Evolutionary conservation across 2,329 filamentous ascomycete genomes (phyloP).

Genomic region (Ophiocordyceps robertsii): DNA sequence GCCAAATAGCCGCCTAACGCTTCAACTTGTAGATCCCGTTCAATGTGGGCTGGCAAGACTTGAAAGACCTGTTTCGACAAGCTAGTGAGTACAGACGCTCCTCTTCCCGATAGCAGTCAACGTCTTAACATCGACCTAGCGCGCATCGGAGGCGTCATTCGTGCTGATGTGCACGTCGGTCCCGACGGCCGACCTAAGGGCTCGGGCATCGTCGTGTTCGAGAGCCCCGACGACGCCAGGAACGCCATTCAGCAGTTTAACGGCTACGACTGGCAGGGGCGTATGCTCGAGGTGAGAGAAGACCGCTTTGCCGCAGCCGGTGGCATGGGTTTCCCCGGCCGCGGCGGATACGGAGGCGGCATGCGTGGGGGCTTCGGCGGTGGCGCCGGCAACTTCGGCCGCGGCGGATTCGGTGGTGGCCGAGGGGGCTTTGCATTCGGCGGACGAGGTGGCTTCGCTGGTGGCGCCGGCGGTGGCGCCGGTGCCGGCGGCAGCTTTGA

Average conservation of each 20-base stretch:
- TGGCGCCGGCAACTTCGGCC: slow-evolving; percentile 32
- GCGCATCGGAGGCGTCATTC: slow-evolving; percentile 67
- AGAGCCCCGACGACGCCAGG: slow-evolving; percentile 84
- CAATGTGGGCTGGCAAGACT: slow-evolving; percentile 95
- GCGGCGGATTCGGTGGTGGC: slow-evolving; percentile 25
- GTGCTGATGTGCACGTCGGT: slow-evolving; percentile 87
- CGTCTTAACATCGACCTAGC: slow-evolving; percentile 13
- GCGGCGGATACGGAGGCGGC: slow-evolving; percentile 46
- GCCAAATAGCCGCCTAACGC: background rate
- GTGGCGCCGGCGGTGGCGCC: slow-evolving; percentile 19
- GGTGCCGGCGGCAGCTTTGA: slow-evolving; percentile 28
- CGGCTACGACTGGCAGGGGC: slow-evolving; percentile 96
- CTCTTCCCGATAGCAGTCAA: slow-evolving; percentile 4
- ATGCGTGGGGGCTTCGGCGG: slow-evolving; percentile 47
- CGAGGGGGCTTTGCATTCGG: slow-evolving; percentile 28
- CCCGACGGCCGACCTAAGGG: slow-evolving; percentile 91
- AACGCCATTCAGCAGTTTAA: slow-evolving; percentile 97
- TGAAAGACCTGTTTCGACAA: slow-evolving; percentile 97
- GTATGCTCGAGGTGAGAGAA: slow-evolving; percentile 84
- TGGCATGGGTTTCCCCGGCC: slow-evolving; percentile 38
- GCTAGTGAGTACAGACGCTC: slow-evolving; percentile 54
- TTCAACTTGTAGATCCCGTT: slow-evolving; percentile 66
- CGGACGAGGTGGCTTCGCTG: slow-evolving; percentile 36
- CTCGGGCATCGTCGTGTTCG: slow-evolving; percentile 93
- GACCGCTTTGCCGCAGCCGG: slow-evolving; percentile 75